Percentiles rank a stretch among this genome's conserved stretches.
phyloP scores from a whole-genome alignment of 106 monocot species.

The Dendrobium catenatum region DNA sequence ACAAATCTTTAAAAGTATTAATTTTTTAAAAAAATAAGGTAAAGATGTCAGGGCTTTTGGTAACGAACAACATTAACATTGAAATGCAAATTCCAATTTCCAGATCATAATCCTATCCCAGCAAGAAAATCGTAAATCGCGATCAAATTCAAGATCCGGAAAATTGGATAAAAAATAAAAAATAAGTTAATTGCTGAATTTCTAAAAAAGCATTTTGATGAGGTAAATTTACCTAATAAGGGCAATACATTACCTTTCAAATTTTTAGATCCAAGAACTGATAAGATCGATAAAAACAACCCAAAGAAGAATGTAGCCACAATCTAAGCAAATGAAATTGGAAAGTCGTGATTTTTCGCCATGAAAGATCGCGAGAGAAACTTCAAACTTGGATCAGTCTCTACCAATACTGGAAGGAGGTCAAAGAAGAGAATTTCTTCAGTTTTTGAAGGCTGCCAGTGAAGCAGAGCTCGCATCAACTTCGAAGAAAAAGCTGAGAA shows the following conservation, averaged over 20 bases:
- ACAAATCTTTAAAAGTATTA: no score
- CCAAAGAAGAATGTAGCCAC: slow-evolving; percentile 4
- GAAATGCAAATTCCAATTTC: neutral
- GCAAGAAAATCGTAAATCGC: neutral
- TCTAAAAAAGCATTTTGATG: neutral
- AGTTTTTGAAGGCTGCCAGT: no score
- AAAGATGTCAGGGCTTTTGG: neutral
- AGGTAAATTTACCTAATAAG: neutral
- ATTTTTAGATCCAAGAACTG: neutral
- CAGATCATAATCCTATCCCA: neutral
- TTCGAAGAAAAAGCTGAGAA: neutral
- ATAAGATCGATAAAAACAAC: neutral
- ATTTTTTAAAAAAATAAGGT: neutral
- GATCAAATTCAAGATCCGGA: neutral
- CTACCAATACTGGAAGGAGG: neutral
- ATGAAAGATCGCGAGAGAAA: neutral
- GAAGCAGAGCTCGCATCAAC: slow-evolving; percentile 1
- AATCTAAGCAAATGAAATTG: neutral
- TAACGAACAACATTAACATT: neutral
- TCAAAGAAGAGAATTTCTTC: neutral
- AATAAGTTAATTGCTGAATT: neutral
- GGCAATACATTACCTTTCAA: neutral
- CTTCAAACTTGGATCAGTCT: neutral
- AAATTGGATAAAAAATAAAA: neutral
- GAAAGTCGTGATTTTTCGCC: neutral